Evolutionary conservation across 805 yeast species (phyloP), one percentile per base, ranked within the genome.

Genomic region (Metschnikowia corniflorae): DNA sequence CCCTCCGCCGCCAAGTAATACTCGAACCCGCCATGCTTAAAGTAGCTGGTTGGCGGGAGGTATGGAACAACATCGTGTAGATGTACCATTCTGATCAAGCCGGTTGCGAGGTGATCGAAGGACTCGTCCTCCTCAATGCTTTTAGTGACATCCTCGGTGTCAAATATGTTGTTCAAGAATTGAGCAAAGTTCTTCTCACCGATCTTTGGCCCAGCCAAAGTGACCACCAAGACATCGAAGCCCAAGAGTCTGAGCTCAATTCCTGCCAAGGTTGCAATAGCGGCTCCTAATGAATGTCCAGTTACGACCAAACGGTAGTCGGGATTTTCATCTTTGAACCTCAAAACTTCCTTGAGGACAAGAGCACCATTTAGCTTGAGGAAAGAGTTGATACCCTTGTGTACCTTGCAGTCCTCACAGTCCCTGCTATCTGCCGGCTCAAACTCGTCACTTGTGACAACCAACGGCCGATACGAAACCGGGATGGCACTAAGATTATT

Each of bases 271-370:
- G 69, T 58, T 2, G 88, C 81, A 34, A 82, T 55, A 0, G 89
- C 88, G 6, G 81, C 94, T 3, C 88, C 89, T 27, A 85, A 58
- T 0, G 93, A 85, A 57, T 86, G 95, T 0, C 94, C 94, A 1
- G 79, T 63, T 2, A 81, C 67, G 2, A 73, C 66, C 4, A 82
- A 40, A 15, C 64, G 53, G 52, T 78, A 81, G 16, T 66, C 70
- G 0, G 78, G 74, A 49, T 70, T 58, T 14, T 61, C 49, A 8
- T 55, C 40, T 15, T 61, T 53, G 14, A 70, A 48, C 2, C 47
- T 42, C 10, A 58, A 48, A 1, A 80, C 60, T 6, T 51, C 57
- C 7, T 58, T 44, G 23, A 73, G 52, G 22, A 72, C 62, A 8
- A 57, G 47, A 2, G 52, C 58, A 12, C 43, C 53, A 41, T 76